Base-by-base conservation (phyloP, 768 basidiomycete genomes). In the Boletus rubropictus region DNA sequence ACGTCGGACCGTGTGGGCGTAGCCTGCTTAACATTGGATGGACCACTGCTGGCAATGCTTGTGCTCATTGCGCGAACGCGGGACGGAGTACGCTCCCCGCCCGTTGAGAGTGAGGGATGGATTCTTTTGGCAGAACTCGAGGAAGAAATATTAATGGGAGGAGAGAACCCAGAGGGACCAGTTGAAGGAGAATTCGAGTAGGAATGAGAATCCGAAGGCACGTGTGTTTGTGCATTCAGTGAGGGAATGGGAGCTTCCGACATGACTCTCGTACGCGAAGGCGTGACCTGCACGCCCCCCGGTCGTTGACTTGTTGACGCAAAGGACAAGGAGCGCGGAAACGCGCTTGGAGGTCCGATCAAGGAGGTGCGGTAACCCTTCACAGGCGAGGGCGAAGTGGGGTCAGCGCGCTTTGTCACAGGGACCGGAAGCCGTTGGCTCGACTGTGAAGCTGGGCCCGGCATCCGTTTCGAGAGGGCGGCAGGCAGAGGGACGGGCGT, bases 401-500 rank as follows among this genome's bases (percentile, higher is more conserved):
- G 46, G 52, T 64, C 43, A 54, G 50, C 44, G 57, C 67, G 53
- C 62, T 44, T 51, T 35, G 61, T 18, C 7, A 51, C 50, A 4
- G 76, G 71, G 6, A 71, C 72, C 3, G 76, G 73, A 32, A 66
- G 67, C 15, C 71, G 66, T 15, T 72, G 67, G 32, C 56, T 57
- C 9, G 60, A 56, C 36, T 59, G 64, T 41, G 69, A 67, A 29
- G 67, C 49, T 4, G 70, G 55, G 25, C 70, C 66, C 7, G 74
- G 68, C 33, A 69, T 42, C 20, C 70, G 67, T 55, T 74, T 77
- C 17, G 67, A 58, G 22, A 53, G 49, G 21, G 54, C 51, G 18
- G 66, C 55, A 15, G 67, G 56, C 11, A 48, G 48, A 11, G 78
- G 75, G 33, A 76, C 61, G 9, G 79, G 75, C 1, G 75, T 76